These are phyloP conservation scores for Penicillium nucicola DNA, from an alignment of 495 filamentous ascomycete species.

Conservation along the genomic window DNA sequence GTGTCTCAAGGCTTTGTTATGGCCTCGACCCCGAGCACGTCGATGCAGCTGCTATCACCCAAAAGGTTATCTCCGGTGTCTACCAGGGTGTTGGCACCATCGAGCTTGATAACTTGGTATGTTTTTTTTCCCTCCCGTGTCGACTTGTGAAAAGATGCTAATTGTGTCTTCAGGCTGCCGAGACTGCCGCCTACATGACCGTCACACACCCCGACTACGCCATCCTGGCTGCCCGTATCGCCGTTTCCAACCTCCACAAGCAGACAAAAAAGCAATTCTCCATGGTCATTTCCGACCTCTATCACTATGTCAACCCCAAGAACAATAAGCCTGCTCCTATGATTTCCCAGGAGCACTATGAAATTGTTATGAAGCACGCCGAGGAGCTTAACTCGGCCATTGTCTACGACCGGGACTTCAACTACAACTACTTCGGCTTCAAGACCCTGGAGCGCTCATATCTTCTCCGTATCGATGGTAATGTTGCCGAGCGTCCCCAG, in stretches of 20 bases:
- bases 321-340: conserved; percentile 81
- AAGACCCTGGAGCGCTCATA: conserved; percentile 99
- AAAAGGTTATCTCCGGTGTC: conserved; percentile 98
- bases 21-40: conserved; percentile 95
- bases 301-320: conserved; percentile 95
- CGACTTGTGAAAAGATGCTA: neutral
- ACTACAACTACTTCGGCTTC: conserved; percentile 99
- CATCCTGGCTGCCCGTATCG: conserved; percentile 96
- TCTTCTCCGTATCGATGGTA: conserved; percentile 85
- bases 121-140: conserved; percentile 30
- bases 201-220: conserved; percentile 99
- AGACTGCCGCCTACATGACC: conserved; percentile 99
- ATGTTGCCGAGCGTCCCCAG: conserved; percentile 93
- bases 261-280: conserved; percentile 99
- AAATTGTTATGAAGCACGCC: conserved; percentile 89
- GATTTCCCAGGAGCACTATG: conserved; percentile 86
- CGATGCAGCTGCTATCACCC: conserved; percentile 95
- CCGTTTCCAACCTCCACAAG: conserved; percentile 99
- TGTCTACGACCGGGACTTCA: conserved; percentile 98
- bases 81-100: conserved; percentile 97
- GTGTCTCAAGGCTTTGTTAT: conserved; percentile 95
- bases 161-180: conserved; percentile 68
- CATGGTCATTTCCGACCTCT: conserved; percentile 85
- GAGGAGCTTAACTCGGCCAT: conserved; percentile 98
- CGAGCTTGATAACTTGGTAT: conserved; percentile 93